Conservation (phyloP, 2,329 filamentous ascomycete genomes). For the Diplodia intermedia region DNA sequence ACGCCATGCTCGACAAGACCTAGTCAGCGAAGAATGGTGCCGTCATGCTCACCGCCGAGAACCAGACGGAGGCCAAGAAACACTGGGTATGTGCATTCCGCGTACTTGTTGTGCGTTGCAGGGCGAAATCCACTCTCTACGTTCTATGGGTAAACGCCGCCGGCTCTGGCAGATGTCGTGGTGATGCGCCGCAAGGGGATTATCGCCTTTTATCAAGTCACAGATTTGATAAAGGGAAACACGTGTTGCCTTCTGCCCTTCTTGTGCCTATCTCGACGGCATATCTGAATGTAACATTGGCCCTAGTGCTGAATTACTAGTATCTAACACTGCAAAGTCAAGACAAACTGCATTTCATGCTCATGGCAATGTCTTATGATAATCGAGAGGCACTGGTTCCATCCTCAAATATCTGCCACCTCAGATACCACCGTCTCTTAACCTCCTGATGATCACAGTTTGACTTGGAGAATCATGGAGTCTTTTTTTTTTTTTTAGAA, state of each 20-base stretch:
- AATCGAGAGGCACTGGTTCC: no score
- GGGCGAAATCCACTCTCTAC: neutral
- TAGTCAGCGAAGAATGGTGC: no score
- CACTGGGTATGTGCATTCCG: neutral
- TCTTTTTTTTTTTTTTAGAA: no score
- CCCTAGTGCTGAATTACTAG: neutral
- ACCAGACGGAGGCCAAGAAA: neutral
- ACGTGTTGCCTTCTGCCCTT: neutral
- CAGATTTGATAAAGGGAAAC: neutral
- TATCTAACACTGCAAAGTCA: neutral
- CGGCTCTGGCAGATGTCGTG: neutral
- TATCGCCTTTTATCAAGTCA: neutral
- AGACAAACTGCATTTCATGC: neutral
- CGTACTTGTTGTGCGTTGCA: neutral
- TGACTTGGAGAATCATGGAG: no score
- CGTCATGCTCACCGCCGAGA: neutral
- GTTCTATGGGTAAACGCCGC: neutral
- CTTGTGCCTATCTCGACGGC: neutral
- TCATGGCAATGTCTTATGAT: neutral
- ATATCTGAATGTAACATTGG: neutral
- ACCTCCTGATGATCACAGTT: no score
- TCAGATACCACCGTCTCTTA: neutral
- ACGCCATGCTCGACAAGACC: no score
- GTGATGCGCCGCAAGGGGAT: neutral
- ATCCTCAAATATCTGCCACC: no score